phyloP scores from a whole-genome alignment of 305 asterid genomes.

The Fraxinus sp. region DNA sequence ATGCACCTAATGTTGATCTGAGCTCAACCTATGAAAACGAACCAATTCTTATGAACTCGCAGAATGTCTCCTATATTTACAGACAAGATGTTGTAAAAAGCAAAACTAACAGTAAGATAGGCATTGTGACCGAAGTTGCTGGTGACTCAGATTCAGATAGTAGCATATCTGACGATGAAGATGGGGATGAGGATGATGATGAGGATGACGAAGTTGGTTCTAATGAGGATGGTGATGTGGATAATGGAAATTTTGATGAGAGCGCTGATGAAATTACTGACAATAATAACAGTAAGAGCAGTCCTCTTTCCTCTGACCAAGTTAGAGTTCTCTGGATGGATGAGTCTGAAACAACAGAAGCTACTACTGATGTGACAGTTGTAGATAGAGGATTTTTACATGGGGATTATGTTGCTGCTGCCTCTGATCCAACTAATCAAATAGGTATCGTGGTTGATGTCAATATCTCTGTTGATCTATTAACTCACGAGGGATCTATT shows the following conservation, averaged over 20 bases:
- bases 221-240: slow-evolving; percentile 39
- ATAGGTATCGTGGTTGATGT: slow-evolving; percentile 85
- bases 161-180: slow-evolving; percentile 66
- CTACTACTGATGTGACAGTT: slow-evolving; percentile 54
- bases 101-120: slow-evolving; percentile 53
- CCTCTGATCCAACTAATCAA: slow-evolving; percentile 86
- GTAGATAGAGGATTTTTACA: slow-evolving; percentile 88
- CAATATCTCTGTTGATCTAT: slow-evolving; percentile 60
- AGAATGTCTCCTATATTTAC: slow-evolving; percentile 59
- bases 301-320: slow-evolving; percentile 64
- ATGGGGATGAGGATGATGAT: slow-evolving; percentile 52
- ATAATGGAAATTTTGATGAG: slow-evolving; percentile 33
- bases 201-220: slow-evolving; percentile 41
- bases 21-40: slow-evolving; percentile 36
- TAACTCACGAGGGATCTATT: slow-evolving; percentile 58
- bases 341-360: slow-evolving; percentile 67
- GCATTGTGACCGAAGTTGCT: slow-evolving; percentile 84
- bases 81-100: slow-evolving; percentile 83
- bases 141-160: slow-evolving; percentile 94
- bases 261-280: slow-evolving; percentile 40
- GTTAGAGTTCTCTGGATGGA: slow-evolving; percentile 87
- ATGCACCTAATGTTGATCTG: slow-evolving; percentile 33
- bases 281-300: slow-evolving; percentile 40
- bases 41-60: slow-evolving; percentile 55
- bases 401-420: slow-evolving; percentile 92